Evolutionary conservation across 805 yeast species (phyloP), one percentile per base, ranked within the genome.

Genomic region (baker's yeast (Saccharomyces cerevisiae)): DNA sequence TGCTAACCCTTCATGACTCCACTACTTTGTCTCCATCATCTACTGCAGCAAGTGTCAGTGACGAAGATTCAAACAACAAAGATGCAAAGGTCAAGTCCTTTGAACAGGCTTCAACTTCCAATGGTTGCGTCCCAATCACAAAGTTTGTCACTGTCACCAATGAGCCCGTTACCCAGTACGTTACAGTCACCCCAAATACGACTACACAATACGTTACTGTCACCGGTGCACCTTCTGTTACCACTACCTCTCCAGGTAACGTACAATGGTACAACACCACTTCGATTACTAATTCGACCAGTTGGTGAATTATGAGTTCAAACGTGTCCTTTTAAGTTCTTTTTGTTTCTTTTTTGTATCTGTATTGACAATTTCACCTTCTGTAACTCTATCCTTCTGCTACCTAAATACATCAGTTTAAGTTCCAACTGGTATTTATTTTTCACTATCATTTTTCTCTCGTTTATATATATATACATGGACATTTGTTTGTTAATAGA

Each of bases 111-210:
- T 46, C 21, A 13, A 46, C 48, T 22, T 52, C 52, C 29, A 49
- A 51, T 21, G 57, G 51, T 17, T 59, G 66, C 50, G 55, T 56
- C 22, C 63, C 66, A 32, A 48, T 48, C 14, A 54, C 59, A 30
- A 48, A 55, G 49, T 60, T 46, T 29, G 62, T 63, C 13, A 64
- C 68, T 22, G 63, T 63, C 9, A 61, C 66, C 6, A 56, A 61
- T 24, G 57, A 51, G 21, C 56, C 67, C 10, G 53, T 54, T 5
- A 59, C 64, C 3, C 48, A 53, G 30, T 49, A 47, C 29, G 53
- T 59, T 6, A 57, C 58, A 26, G 48, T 49, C 17, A 55, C 58
- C n/a, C 24, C 43, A 17, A 36, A 36, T 36, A 36, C 22, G 43
- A 36, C 43, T 36, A 36, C 43, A 27, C 36, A 54, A 43, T 56